Conservation (phyloP, 2,329 filamentous ascomycete species). For the Curvularia spicifera region DNA sequence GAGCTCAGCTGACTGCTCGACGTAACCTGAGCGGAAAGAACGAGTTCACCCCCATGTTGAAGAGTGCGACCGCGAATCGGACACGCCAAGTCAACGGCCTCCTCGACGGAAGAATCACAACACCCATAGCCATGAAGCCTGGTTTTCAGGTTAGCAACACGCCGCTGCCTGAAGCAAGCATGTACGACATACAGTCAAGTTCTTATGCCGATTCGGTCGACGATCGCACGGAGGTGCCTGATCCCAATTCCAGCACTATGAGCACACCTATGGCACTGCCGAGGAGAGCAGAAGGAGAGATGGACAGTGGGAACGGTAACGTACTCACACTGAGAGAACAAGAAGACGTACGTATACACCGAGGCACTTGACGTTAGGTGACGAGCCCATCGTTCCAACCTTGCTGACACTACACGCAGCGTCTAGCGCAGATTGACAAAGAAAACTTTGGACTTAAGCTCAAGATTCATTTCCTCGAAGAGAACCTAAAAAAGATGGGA, state of each 20-base stretch:
- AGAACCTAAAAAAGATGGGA: constrained; percentile 83
- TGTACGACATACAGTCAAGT: constrained; percentile 51
- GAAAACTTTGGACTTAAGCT: constrained; percentile 98
- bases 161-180: constrained; percentile 79
- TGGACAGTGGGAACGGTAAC: constrained; percentile 83
- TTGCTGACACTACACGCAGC: constrained; percentile 49
- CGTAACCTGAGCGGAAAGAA: constrained; percentile 65
- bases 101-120: constrained; percentile 53
- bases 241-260: constrained; percentile 76
- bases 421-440: constrained; percentile 94
- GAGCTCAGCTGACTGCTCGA: constrained; percentile 67
- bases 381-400: background rate
- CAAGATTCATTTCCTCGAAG: constrained; percentile 95
- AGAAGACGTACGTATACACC: constrained; percentile 70
- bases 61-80: constrained; percentile 77
- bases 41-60: constrained; percentile 94
- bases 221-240: constrained; percentile 76
- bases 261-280: constrained; percentile 81
- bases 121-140: constrained; percentile 69
- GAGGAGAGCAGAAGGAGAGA: constrained; percentile 67
- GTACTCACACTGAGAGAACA: constrained; percentile 92
- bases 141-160: constrained; percentile 72
- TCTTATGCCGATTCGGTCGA: constrained; percentile 62
- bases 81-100: constrained; percentile 49
- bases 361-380: background rate